Evolutionary conservation across 2,329 filamentous ascomycete genomes (phyloP), one percentile per base, ranked within the genome.

Genomic region (Ascochyta koolunga): DNA sequence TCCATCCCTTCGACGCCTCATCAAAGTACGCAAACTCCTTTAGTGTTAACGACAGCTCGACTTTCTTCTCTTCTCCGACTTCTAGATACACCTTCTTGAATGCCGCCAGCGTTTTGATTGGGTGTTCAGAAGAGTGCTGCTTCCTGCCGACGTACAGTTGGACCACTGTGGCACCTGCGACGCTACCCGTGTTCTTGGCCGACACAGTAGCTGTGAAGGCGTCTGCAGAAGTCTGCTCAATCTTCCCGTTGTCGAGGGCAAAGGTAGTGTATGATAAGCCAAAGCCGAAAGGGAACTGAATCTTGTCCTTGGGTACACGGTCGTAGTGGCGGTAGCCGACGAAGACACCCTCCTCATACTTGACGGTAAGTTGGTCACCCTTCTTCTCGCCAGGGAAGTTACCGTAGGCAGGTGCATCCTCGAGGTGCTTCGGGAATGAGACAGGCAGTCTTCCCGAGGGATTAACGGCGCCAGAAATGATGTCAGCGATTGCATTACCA

Each of bases 61-160:
- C 83, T 6, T 62, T 77, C 75, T 83, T 81, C 38, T 76, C 80
- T 74, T 88, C 81, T 4, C 84, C 85, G 1, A 81, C 76, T 38
- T 83, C 78, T 3, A 90, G 72, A 43, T 75, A 79, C 0, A 89
- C 80, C 72, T 89, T 90, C 57, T 83, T 80, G 64, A 90, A 90
- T 0, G 86, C 86, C 8, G 83, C 84, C 3, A 90, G 78, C 69
- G 89, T 87, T 75, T 90, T 89, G 57, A 85, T 80, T 0, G 87
- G 87, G 39, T 88, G 78, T 11, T 68, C 59, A 1, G 56, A 40
- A 1, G 59, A 60, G 11, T 44, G 56, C 10, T 64, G 46, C 25
- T 10, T 81, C 79, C 49, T 88, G 72, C 39, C 82, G 38, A 89
- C 78, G 65, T 87, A 87, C 1, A 87, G 70, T 68, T 87, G 85